These are phyloP conservation scores for Xylariaceae sp. DNA, from an alignment of 2,329 filamentous ascomycete species.

Conservation along the genomic window DNA sequence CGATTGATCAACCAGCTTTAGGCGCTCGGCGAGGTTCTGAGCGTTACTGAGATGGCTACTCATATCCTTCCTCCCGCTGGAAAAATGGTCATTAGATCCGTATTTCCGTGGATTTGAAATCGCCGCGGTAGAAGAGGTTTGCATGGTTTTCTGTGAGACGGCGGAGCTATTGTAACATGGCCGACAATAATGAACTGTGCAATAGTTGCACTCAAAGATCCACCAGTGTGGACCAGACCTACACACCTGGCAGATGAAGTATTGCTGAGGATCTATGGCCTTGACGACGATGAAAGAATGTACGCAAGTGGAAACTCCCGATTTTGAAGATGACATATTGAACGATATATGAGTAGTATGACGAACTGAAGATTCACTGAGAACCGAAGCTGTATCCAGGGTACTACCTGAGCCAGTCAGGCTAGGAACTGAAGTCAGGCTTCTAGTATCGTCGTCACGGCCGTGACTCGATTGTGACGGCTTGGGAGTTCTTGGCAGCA, in stretches of 20 bases:
- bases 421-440: not conserved
- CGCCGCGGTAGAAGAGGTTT: too few relatives aligned
- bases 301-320: not conserved
- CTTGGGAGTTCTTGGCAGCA: not conserved
- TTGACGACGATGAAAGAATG: not conserved
- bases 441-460: not conserved
- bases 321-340: not conserved
- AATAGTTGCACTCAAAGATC: not conserved
- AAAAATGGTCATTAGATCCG: too few relatives aligned
- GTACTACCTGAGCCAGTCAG: not conserved
- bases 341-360: not conserved
- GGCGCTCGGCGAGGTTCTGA: too few relatives aligned
- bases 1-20: too few relatives aligned
- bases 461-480: too few relatives aligned
- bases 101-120: too few relatives aligned
- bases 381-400: not conserved
- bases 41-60: too few relatives aligned
- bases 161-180: not conserved
- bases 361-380: not conserved
- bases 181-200: not conserved
- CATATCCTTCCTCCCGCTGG: too few relatives aligned
- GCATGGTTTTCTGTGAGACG: too few relatives aligned
- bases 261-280: too few relatives aligned
- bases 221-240: not conserved
- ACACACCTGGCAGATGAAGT: too few relatives aligned